These are phyloP conservation scores for Herpetospermum pedunculosum DNA, from an alignment of 306 rosid species.

Conservation along the genomic window DNA sequence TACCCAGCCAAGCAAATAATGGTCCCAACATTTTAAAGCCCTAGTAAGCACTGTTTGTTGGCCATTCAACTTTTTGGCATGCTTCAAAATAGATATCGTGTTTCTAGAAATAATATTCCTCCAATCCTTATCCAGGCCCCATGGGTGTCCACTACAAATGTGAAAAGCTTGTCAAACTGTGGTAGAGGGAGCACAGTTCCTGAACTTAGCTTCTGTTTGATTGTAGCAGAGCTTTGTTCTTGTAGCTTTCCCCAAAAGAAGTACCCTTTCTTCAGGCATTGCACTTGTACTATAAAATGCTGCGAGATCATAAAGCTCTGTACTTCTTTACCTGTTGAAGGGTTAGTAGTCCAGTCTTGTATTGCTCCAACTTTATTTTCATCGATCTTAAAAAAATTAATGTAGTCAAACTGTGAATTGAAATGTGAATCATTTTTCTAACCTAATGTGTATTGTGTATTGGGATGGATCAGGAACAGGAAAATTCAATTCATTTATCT, in stretches of 20 bases:
- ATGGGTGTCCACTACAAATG: neutral
- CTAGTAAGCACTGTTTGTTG: neutral
- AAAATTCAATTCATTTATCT: neutral
- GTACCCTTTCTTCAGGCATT: neutral
- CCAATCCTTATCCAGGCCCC: neutral
- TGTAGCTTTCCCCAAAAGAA: neutral
- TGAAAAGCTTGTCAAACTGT: neutral
- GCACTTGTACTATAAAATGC: neutral
- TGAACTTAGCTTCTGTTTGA: neutral
- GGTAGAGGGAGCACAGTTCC: neutral
- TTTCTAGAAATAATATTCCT: neutral
- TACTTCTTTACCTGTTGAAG: neutral
- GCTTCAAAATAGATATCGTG: neutral
- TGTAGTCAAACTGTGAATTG: neutral
- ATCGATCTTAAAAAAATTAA: neutral
- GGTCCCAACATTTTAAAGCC: neutral
- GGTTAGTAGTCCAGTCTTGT: neutral
- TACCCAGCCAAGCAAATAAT: neutral
- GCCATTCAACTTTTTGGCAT: neutral
- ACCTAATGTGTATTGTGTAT: neutral
- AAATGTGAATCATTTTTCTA: neutral
- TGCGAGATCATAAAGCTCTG: neutral
- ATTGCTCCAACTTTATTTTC: neutral
- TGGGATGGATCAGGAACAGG: neutral
- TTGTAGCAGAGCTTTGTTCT: neutral